Conservation (phyloP, 306 rosid species). For the Astragalus glycyphyllos region DNA sequence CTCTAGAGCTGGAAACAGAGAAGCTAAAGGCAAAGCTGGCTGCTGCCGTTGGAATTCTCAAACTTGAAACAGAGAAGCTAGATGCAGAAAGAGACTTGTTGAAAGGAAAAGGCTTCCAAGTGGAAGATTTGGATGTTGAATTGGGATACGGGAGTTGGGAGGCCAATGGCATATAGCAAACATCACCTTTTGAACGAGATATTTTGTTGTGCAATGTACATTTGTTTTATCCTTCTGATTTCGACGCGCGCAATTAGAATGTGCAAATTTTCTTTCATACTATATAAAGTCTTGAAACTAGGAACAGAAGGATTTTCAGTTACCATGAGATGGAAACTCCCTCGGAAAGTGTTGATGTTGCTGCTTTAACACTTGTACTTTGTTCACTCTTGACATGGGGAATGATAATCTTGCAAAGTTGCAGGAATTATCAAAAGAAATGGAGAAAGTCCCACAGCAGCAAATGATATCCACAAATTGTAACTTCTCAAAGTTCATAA, state of each 20-base stretch:
- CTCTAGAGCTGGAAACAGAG: conserved; percentile 23
- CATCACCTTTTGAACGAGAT: no score
- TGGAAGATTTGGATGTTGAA: no score
- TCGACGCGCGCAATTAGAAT: no score
- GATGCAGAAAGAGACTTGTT: conserved; percentile 4
- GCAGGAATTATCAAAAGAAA: conserved; percentile 33
- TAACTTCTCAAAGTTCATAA: conserved; percentile 50
- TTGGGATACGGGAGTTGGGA: no score
- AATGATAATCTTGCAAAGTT: conserved; percentile 35
- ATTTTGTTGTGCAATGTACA: no score
- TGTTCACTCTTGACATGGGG: conserved; percentile 41
- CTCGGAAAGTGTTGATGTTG: conserved; percentile 37
- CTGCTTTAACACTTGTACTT: conserved; percentile 37
- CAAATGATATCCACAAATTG: conserved; percentile 30
- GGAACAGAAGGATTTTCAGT: not conserved
- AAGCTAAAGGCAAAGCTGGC: conserved; percentile 31
- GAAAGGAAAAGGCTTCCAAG: conserved; percentile 1
- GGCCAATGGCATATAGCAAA: not conserved
- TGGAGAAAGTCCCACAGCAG: not conserved
- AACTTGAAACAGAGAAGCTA: no score
- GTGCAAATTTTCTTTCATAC: no score
- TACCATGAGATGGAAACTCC: conserved; percentile 45
- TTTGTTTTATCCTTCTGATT: no score
- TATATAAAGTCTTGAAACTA: not conserved
- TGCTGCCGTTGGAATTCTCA: not conserved